Conservation (phyloP, 2,329 filamentous ascomycete genomes). For the Drechslerella dactyloides region DNA sequence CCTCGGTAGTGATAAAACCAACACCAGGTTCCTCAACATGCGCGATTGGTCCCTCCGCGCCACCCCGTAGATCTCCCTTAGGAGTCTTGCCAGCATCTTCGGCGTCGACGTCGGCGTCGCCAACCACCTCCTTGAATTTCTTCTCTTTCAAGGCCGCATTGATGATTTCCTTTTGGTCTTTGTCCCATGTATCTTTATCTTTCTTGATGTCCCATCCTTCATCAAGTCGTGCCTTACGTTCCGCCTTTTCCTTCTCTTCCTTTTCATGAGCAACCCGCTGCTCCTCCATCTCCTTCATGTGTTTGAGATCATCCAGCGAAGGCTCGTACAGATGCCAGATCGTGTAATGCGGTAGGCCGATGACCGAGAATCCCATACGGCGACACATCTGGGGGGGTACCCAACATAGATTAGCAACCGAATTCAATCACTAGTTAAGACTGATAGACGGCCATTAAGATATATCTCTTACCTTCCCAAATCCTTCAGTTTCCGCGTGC, state of each 20-base stretch:
- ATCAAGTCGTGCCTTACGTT: slow-evolving; percentile 77
- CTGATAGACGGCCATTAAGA: slow-evolving; percentile 30
- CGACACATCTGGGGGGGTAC: slow-evolving; percentile 79
- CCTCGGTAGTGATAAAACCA: slow-evolving; percentile 36
- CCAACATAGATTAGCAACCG: slow-evolving; percentile 35
- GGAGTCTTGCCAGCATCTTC: slow-evolving; percentile 32
- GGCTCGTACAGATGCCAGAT: slow-evolving; percentile 99
- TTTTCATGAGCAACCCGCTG: slow-evolving; percentile 80
- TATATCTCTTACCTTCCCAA: slow-evolving; percentile 78
- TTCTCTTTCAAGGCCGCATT: slow-evolving; percentile 64
- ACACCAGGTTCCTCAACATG: slow-evolving; percentile 53
- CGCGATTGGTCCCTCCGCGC: slow-evolving; percentile 52
- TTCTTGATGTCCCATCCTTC: slow-evolving; percentile 78
- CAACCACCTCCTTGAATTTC: slow-evolving; percentile 59
- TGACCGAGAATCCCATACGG: slow-evolving; percentile 92
- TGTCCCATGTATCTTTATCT: slow-evolving; percentile 74
- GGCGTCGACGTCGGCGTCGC: slow-evolving; percentile 29
- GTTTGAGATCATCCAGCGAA: slow-evolving; percentile 93
- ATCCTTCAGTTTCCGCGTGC: slow-evolving; percentile 97
- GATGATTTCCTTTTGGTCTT: slow-evolving; percentile 81
- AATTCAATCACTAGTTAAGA: slow-evolving; percentile 39
- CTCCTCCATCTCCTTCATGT: slow-evolving; percentile 96
- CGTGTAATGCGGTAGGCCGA: slow-evolving; percentile 94
- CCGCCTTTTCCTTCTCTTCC: slow-evolving; percentile 74
- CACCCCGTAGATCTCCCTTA: slow-evolving; percentile 43